These are phyloP conservation scores for Pseudogymnoascus sp. DNA, from an alignment of 2,329 filamentous ascomycete genomes.

Conservation along the genomic window DNA sequence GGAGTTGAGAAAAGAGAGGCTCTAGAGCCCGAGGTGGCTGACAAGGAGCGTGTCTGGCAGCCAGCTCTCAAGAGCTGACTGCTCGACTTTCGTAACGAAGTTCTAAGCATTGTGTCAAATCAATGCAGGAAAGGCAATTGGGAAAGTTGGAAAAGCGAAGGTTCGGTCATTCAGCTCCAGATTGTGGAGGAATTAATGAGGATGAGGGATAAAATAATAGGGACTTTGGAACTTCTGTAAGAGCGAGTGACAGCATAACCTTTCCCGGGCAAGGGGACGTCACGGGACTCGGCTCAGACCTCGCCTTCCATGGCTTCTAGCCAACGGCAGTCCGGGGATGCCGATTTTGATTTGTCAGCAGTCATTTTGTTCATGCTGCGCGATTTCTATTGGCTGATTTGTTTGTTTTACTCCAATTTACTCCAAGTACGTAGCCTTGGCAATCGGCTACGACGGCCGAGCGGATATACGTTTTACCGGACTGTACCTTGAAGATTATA, in stretches of 20 bases:
- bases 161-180: constrained; percentile 8
- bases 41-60: constrained; percentile 32
- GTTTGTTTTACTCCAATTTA: constrained; percentile 3
- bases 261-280: not conserved
- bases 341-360: not conserved
- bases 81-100: constrained; percentile 57
- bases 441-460: constrained; percentile 4
- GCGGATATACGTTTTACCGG: constrained; percentile 1
- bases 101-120: constrained; percentile 61
- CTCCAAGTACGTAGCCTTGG: constrained; percentile 9
- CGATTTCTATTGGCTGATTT: not conserved
- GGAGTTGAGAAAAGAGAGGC: constrained; percentile 33
- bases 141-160: constrained; percentile 12
- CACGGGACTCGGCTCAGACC: constrained; percentile 5
- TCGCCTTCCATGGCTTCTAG: not conserved
- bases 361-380: not conserved
- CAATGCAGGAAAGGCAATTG: constrained; percentile 27
- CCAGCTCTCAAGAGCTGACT: constrained; percentile 53
- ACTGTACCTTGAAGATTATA: constrained; percentile 7
- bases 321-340: not conserved
- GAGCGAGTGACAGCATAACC: constrained; percentile 2
- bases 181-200: constrained; percentile 1
- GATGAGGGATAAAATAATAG: constrained; percentile 7
- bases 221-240: not conserved
- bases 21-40: constrained; percentile 29